phyloP scores from a whole-genome alignment of 805 yeast species.

The Lachancea cidri region DNA sequence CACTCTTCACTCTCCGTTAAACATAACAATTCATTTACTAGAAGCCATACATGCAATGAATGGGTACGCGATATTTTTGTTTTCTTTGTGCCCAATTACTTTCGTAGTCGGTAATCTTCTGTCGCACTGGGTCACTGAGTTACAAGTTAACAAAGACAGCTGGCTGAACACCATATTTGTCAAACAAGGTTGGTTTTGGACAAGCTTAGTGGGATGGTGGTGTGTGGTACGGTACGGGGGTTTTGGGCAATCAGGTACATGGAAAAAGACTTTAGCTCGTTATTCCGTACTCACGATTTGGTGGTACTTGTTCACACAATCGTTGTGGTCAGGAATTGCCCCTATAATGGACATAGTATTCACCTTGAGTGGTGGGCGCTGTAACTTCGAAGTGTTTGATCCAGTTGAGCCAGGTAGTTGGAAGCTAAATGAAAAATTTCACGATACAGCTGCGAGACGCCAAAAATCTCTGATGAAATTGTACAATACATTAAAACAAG shows the following conservation, averaged over 20 bases:
- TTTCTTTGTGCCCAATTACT: conserved; percentile 36
- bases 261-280: conserved; percentile 23
- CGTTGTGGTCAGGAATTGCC: conserved; percentile 37
- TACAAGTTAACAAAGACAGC: conserved; percentile 49
- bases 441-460: conserved; percentile 16
- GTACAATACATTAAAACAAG: conserved; percentile 8
- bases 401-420: conserved; percentile 6
- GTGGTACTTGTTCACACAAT: conserved; percentile 84
- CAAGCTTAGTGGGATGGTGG: conserved; percentile 40
- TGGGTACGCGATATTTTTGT: conserved; percentile 7
- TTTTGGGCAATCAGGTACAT: conserved; percentile 3
- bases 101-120: conserved; percentile 47
- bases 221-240: conserved; percentile 15
- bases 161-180: conserved; percentile 70
- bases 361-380: conserved; percentile 74
- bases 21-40: no score
- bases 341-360: conserved; percentile 90
- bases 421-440: conserved; percentile 16
- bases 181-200: conserved; percentile 94
- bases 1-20: no score
- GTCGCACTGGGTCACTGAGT: conserved; percentile 5
- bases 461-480: conserved; percentile 13
- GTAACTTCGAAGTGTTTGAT: conserved; percentile 36
- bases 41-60: not conserved
- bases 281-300: conserved; percentile 58